Conservation (phyloP, 495 filamentous ascomycete species). For the Xylaria flabelliformis region DNA sequence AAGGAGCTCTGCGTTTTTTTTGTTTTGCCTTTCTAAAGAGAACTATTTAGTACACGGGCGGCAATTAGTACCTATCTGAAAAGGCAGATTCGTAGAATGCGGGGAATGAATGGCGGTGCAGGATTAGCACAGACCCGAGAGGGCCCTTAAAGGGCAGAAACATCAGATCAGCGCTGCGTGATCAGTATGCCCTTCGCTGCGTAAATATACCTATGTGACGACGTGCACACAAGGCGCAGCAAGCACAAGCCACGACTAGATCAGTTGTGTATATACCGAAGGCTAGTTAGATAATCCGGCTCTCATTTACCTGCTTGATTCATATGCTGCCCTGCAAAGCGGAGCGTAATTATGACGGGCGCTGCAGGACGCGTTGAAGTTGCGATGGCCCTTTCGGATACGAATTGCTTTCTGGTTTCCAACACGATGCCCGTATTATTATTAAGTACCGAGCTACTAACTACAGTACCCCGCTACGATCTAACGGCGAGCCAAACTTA, state of each 20-base stretch:
- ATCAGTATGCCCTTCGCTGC: not conserved
- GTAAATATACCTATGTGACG: not conserved
- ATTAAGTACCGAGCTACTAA: not conserved
- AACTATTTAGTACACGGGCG: not conserved
- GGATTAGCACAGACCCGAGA: no score
- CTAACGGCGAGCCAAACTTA: conserved; percentile 19
- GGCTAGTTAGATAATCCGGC: no score
- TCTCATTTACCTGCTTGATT: no score
- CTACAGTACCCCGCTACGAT: not conserved
- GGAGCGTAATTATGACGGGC: not conserved
- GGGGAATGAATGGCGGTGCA: conserved; percentile 9
- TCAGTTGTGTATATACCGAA: not conserved
- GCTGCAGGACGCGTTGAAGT: not conserved
- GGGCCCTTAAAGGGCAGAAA: not conserved
- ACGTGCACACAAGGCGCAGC: conserved; percentile 17
- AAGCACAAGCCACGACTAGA: conserved; percentile 10
- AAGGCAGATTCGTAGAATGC: conserved; percentile 9
- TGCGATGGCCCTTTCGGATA: not conserved
- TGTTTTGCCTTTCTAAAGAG: not conserved
- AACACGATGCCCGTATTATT: not conserved
- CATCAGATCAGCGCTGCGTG: not conserved
- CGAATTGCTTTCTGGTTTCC: not conserved
- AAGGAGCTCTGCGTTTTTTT: no score
- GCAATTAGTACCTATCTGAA: not conserved
- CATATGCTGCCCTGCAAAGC: not conserved